Percentiles rank a stretch among this genome's conserved stretches.
Evolutionary conservation across 352 stramenopile genomes (phyloP).

Genomic region (Pelagophyceae sp.): DNA sequence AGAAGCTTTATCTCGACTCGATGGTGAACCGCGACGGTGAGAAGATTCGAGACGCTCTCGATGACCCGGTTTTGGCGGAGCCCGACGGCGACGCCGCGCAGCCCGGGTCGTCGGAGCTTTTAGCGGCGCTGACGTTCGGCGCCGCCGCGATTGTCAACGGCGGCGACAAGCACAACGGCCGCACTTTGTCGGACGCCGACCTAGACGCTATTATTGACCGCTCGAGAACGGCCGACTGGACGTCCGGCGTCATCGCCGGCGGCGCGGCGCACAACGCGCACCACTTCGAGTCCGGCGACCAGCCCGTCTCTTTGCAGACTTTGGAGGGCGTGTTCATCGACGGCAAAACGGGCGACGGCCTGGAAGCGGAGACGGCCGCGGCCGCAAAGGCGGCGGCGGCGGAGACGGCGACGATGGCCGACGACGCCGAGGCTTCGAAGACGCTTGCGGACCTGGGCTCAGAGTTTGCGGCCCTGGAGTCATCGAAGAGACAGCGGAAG

Average conservation of each 20-base stretch:
- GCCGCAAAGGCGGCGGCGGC: not conserved
- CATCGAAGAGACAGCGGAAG: conserved; percentile 42
- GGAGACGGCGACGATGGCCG: not conserved
- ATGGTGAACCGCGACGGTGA: conserved; percentile 37
- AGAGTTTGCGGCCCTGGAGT: too few relatives aligned
- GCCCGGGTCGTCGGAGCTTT: conserved; percentile 24
- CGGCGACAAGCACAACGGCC: conserved; percentile 70
- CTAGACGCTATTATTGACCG: conserved; percentile 52
- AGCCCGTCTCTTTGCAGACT: not conserved
- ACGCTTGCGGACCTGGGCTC: not conserved
- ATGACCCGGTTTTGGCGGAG: not conserved
- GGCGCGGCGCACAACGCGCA: not conserved
- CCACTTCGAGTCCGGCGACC: not conserved
- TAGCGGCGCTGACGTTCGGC: conserved; percentile 63
- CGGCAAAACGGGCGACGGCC: not conserved
- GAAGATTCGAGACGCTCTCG: too few relatives aligned
- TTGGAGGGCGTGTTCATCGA: not conserved
- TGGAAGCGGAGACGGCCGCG: conserved; percentile 9
- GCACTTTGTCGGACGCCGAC: conserved; percentile 61
- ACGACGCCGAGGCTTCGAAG: not conserved
- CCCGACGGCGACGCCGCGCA: conserved; percentile 49
- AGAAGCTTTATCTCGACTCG: conserved; percentile 56
- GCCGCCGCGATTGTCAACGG: conserved; percentile 58
- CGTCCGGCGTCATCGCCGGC: conserved; percentile 29
- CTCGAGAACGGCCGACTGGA: conserved; percentile 32